phyloP scores from a whole-genome alignment of 1,284 basidiomycete genomes.

The Ustilago trichophora region DNA sequence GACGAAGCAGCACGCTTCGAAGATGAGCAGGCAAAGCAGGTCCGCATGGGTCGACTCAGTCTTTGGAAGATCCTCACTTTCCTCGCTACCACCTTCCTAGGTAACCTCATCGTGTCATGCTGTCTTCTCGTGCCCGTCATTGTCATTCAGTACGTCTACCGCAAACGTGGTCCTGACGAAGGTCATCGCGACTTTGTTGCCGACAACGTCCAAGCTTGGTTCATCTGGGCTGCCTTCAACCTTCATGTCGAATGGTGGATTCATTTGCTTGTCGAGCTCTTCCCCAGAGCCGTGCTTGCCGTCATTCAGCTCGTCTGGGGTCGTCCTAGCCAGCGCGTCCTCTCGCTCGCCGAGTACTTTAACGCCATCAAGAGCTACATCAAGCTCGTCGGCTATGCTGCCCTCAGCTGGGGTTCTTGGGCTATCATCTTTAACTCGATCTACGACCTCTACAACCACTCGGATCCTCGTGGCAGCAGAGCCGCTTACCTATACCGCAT shows the following conservation, averaged over 20 bases:
- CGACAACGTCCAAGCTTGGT: conserved; percentile 62
- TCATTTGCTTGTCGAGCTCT: conserved; percentile 59
- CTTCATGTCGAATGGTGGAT: conserved; percentile 62
- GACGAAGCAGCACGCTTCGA: conserved; percentile 50
- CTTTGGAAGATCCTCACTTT: conserved; percentile 54
- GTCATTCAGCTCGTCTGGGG: conserved; percentile 58
- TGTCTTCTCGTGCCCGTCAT: conserved; percentile 55
- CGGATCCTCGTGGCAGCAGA: conserved; percentile 32
- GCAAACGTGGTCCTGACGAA: conserved; percentile 26
- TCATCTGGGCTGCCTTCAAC: conserved; percentile 65
- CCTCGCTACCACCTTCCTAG: conserved; percentile 58
- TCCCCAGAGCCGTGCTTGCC: conserved; percentile 47
- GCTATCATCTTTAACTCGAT: conserved; percentile 63
- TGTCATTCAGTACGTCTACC: conserved; percentile 59
- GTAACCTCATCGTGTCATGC: conserved; percentile 57
- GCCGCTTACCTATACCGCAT: conserved; percentile 60
- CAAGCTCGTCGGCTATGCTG: conserved; percentile 60
- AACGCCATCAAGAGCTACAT: conserved; percentile 59
- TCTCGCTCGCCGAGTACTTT: conserved; percentile 57
- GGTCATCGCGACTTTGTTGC: conserved; percentile 51
- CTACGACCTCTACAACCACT: conserved; percentile 55
- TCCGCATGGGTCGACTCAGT: conserved; percentile 48
- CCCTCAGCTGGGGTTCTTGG: conserved; percentile 61
- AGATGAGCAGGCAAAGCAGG: conserved; percentile 47
- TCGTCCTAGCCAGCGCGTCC: conserved; percentile 46